phyloP scores from a whole-genome alignment of 345 rosid species.

The Eucalyptus shirleyi region DNA sequence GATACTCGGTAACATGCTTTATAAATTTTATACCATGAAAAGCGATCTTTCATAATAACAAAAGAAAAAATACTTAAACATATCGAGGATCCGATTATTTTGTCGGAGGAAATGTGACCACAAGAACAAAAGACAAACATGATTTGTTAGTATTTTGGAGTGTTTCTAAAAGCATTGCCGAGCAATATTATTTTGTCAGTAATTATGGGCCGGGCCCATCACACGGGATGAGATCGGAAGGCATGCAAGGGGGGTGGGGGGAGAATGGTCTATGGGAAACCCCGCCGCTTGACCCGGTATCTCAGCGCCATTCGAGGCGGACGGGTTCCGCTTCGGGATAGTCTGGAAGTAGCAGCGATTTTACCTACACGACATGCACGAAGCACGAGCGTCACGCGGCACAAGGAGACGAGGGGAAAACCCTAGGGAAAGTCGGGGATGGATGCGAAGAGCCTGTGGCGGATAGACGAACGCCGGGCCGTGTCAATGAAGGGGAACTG shows the following conservation, averaged over 20 bases:
- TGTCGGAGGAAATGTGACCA: neutral
- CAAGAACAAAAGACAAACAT: neutral
- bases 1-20: neutral
- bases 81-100: neutral
- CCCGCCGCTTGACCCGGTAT: neutral
- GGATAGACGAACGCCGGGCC: neutral
- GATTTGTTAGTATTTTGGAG: neutral
- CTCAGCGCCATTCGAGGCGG: neutral
- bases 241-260: neutral
- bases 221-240: neutral
- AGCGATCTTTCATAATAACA: too few relatives aligned
- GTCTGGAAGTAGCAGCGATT: neutral
- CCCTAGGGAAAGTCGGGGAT: neutral
- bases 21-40: too few relatives aligned
- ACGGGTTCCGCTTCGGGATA: neutral
- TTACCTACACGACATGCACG: neutral
- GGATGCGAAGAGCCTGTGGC: neutral
- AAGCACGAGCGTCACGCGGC: neutral
- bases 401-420: neutral
- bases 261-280: neutral
- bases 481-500: neutral
- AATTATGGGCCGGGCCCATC: neutral
- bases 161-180: neutral
- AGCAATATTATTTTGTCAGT: neutral
- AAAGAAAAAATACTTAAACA: too few relatives aligned